Percentiles rank a stretch among this genome's conserved stretches.
phyloP scores from a whole-genome alignment of 2,329 filamentous ascomycete genomes.

The Balansia obtecta region DNA sequence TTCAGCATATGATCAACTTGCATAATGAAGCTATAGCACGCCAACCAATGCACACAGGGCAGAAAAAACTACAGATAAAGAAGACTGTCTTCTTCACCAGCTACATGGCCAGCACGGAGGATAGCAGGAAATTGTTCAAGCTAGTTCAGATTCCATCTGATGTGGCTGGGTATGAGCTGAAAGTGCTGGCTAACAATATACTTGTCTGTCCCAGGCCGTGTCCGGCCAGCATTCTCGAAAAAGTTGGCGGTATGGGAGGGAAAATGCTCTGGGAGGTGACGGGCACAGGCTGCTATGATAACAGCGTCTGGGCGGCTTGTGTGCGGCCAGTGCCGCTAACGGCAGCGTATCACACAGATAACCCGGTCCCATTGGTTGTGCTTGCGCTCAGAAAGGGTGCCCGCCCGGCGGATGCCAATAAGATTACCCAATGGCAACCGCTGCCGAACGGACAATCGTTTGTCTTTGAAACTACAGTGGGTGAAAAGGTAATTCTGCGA shows the following conservation, averaged over 20 bases:
- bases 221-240: conserved; percentile 59
- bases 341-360: conserved; percentile 65
- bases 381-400: conserved; percentile 66
- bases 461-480: conserved; percentile 70
- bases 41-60: conserved; percentile 22
- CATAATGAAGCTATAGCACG: conserved; percentile 52
- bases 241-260: conserved; percentile 75
- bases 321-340: conserved; percentile 59
- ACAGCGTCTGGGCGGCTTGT: conserved; percentile 77
- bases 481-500: conserved; percentile 72
- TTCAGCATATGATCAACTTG: conserved; percentile 79
- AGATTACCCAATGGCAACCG: conserved; percentile 75
- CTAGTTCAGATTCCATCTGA: conserved; percentile 53
- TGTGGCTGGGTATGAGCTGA: conserved; percentile 57
- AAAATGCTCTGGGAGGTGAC: conserved; percentile 78
- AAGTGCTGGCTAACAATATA: conserved; percentile 78
- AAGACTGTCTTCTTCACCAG: conserved; percentile 86
- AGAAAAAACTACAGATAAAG: conserved; percentile 54
- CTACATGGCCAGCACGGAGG: conserved; percentile 65
- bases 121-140: conserved; percentile 59
- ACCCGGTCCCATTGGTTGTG: conserved; percentile 65
- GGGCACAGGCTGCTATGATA: conserved; percentile 61
- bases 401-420: conserved; percentile 65
- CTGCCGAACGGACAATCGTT: conserved; percentile 58
- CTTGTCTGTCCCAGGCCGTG: conserved; percentile 75